A percentile compares a stretch with the other conserved stretches of the same genome.
Evolutionary conservation across 208 protist species (phyloP).

Genomic region (Hexamita inflata): DNA sequence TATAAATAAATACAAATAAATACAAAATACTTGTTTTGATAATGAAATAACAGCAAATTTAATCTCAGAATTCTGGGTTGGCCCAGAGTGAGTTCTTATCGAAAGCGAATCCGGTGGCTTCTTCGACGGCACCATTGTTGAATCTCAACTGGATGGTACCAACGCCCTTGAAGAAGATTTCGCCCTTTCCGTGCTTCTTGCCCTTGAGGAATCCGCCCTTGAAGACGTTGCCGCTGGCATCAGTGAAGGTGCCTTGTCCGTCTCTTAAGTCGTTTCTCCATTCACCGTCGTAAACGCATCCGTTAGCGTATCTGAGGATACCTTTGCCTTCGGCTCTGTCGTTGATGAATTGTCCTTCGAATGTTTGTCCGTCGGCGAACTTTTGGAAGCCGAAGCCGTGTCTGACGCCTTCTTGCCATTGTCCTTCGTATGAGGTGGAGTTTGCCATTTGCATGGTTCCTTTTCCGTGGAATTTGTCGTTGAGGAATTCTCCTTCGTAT

Average conservation of each 20-base stretch:
- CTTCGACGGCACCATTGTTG: too few relatives aligned
- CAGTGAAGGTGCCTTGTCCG: neutral
- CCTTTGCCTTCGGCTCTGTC: conserved; percentile 16
- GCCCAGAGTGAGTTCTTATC: too few relatives aligned
- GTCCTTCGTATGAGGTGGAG: neutral
- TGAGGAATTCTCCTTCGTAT: conserved; percentile 21
- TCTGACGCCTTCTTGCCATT: conserved; percentile 3
- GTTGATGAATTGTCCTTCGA: conserved; percentile 11
- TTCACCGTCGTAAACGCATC: neutral
- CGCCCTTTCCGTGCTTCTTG: neutral
- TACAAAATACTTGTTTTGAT: too few relatives aligned
- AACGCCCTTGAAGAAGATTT: too few relatives aligned
- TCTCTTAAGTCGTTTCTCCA: neutral
- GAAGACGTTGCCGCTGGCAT: conserved; percentile 7
- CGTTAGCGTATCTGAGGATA: conserved; percentile 6
- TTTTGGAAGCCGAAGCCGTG: neutral
- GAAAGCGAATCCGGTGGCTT: too few relatives aligned
- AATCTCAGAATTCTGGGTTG: too few relatives aligned
- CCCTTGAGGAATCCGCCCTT: neutral
- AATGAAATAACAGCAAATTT: too few relatives aligned
- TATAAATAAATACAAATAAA: too few relatives aligned
- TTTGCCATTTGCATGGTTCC: neutral
- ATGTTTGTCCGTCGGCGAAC: neutral
- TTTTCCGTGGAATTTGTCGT: conserved; percentile 19
- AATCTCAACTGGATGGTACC: too few relatives aligned